These are phyloP conservation scores for Phoma sp. DNA, from an alignment of 2,329 filamentous ascomycete species.

Conservation along the genomic window DNA sequence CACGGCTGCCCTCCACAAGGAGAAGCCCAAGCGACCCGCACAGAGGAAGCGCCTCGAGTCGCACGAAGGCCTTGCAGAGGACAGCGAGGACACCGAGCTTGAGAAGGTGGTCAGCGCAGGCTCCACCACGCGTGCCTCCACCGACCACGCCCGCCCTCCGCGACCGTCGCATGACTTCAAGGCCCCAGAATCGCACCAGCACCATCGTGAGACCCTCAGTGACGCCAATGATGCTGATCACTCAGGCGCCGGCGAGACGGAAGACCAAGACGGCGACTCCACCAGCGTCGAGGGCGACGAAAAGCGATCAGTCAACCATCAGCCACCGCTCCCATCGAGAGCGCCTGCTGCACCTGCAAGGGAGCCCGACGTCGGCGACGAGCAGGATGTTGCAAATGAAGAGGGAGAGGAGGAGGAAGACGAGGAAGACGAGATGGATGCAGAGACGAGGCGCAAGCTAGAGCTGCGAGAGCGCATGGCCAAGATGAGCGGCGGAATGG, in stretches of 20 bases:
- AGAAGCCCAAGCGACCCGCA: conserved; percentile 78
- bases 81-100: conserved; percentile 46
- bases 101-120: conserved; percentile 47
- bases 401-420: conserved; percentile 66
- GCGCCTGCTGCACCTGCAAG: conserved; percentile 50
- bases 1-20: conserved; percentile 79
- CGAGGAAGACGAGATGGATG: conserved; percentile 85
- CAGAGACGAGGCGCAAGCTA: conserved; percentile 82
- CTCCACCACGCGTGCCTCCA: conserved; percentile 45
- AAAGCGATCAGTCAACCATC: conserved; percentile 53
- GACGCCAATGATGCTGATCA: conserved; percentile 71
- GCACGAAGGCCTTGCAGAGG: conserved; percentile 39
- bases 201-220: conserved; percentile 61
- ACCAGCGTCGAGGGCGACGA: conserved; percentile 80
- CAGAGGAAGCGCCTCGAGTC: conserved; percentile 68
- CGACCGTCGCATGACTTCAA: conserved; percentile 48
- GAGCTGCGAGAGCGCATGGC: conserved; percentile 95
- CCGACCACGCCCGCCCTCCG: conserved; percentile 50
- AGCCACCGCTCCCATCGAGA: conserved; percentile 23
- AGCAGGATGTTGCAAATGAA: conserved; percentile 58
- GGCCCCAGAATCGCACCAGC: conserved; percentile 48
- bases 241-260: conserved; percentile 67
- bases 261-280: conserved; percentile 66
- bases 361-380: conserved; percentile 56
- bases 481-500: conserved; percentile 97